Evolutionary conservation across 176 grass and related monocot species (phyloP), one percentile per base, ranked within the genome.

Genomic region (Musa schizocarpa): DNA sequence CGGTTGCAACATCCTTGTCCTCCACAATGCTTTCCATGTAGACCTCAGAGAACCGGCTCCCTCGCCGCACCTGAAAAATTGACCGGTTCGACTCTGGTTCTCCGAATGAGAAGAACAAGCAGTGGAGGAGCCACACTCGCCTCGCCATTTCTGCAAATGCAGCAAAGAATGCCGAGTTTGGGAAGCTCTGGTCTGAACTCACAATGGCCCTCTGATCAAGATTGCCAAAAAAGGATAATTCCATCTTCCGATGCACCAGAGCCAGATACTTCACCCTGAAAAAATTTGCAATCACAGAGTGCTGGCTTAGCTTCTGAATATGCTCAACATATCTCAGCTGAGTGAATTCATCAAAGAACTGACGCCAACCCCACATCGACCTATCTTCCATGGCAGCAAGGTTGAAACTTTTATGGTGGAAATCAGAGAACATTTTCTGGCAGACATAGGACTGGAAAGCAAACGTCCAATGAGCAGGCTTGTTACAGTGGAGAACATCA

Each of bases 331-430:
- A 77, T 85, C 90, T 89, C 6, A 98, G 84, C 24, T 82, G 86
- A 24, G 74, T 89, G 81, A 98, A 98, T 83, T 98, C 94, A 20
- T 98, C 84, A 72, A 98, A 98, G 82, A 98, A 98, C 1, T 74
- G 81, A 0, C 84, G 84, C 1, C 77, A 82, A 68, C 85, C 84
- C 84, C 92, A 98, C 51, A 71, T 74, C 63, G 76, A 79, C n/a
- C 88, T 81, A 26, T 91, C 90, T 68, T 79, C 86, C 2, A 89
- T 52, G 81, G 84, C 93, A 79, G 83, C 81, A 54, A 75, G 24
- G 43, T 75, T 59, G 61, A 16, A 77, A 48, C 20, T 52, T 63
- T 65, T 51, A 16, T 52, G 27, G 43, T 77, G 75, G 75, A 77
- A 77, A 10, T 63, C 61, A 24, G 57, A 52, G 75, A 77, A 77